Conservation (phyloP, 129 eudicot genomes). For the Artemisia argyi region DNA sequence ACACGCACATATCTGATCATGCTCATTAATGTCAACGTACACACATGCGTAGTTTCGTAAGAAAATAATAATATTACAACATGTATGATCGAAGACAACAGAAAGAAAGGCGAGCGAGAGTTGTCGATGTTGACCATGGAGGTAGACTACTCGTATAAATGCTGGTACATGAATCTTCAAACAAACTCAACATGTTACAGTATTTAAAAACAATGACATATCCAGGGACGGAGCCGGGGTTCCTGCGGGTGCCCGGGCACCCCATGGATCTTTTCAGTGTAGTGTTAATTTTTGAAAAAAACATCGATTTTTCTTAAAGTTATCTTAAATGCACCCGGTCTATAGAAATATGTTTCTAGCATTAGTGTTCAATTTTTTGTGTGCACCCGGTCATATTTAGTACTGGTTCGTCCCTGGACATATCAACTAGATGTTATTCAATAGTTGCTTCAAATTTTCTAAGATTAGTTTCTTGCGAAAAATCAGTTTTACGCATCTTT, state of each 20-base stretch:
- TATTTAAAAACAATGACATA: background rate
- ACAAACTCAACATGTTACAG: background rate
- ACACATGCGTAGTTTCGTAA: background rate
- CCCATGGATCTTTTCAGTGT: no score
- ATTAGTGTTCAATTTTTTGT: no score
- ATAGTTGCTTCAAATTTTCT: background rate
- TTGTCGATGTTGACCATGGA: conserved; percentile 20
- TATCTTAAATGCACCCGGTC: no score
- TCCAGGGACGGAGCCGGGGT: no score
- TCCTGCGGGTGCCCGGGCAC: no score
- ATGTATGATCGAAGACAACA: conserved; percentile 2
- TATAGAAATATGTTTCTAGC: no score
- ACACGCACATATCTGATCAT: background rate
- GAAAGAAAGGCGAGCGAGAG: conserved; percentile 16
- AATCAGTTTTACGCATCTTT: background rate
- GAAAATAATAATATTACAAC: background rate
- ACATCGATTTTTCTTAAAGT: no score
- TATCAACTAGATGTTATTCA: background rate
- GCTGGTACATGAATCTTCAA: conserved; percentile 25
- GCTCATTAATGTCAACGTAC: conserved; percentile 19
- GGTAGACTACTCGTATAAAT: conserved; percentile 10
- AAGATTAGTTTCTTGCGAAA: background rate
- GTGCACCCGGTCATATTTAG: no score
- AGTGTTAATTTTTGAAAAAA: no score
- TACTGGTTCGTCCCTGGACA: no score